Conservation (phyloP, 495 filamentous ascomycete genomes). For the Penicillium psychrofluorescens region DNA sequence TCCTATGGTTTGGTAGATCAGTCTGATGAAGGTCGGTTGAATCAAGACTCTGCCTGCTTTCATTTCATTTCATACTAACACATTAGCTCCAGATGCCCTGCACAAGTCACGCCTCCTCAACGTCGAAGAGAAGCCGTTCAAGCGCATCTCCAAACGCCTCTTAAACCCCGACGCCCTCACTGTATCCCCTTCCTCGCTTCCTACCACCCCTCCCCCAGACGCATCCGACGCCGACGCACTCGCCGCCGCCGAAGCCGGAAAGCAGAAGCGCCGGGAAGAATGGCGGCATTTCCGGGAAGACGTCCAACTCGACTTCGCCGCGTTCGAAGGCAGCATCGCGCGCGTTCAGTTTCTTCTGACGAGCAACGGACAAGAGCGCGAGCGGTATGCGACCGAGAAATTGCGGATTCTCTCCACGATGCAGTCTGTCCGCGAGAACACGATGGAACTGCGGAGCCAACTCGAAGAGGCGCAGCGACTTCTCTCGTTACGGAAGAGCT, state of each 20-base stretch:
- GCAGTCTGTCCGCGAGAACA: constrained; percentile 70
- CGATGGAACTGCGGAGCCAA: constrained; percentile 58
- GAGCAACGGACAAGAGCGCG: constrained; percentile 78
- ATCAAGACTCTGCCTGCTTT: not conserved
- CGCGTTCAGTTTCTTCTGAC: constrained; percentile 81
- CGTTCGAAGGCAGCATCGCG: constrained; percentile 78
- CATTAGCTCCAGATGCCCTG: constrained; percentile 55
- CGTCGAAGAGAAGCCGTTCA: constrained; percentile 90
- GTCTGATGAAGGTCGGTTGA: constrained; percentile 42
- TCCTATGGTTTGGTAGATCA: constrained; percentile 43
- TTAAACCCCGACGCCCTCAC: constrained; percentile 56
- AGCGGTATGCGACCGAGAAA: constrained; percentile 78
- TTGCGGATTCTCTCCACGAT: constrained; percentile 66
- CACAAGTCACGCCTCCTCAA: constrained; percentile 86
- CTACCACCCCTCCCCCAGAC: constrained; percentile 67
- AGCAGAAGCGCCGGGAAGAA: constrained; percentile 44
- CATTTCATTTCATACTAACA: constrained; percentile 11
- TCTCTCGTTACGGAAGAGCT: constrained; percentile 72
- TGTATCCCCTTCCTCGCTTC: constrained; percentile 45
- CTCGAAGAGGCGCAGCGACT: constrained; percentile 70
- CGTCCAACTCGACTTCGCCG: constrained; percentile 79
- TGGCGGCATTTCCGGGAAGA: constrained; percentile 67
- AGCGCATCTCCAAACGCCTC: constrained; percentile 77
- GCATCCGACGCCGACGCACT: constrained; percentile 35
- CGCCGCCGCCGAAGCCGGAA: constrained; percentile 24